These are phyloP conservation scores for Claviceps pusilla DNA, from an alignment of 2,329 filamentous ascomycete genomes.

Conservation along the genomic window DNA sequence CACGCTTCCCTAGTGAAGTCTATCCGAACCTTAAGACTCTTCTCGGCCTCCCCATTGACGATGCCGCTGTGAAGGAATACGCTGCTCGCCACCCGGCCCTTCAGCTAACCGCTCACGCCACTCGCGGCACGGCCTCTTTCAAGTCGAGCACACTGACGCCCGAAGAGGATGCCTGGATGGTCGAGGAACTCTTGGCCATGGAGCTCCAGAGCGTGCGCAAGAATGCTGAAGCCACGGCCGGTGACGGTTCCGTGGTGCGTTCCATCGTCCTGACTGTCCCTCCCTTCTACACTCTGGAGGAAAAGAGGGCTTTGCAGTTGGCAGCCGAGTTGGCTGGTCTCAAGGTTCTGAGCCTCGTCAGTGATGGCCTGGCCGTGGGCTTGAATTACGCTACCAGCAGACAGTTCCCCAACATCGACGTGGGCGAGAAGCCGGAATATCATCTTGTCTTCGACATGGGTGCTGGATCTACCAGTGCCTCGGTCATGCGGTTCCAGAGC, in stretches of 20 bases:
- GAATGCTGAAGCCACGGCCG: conserved; percentile 75
- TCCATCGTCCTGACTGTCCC: conserved; percentile 84
- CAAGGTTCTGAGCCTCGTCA: conserved; percentile 70
- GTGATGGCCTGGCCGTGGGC: conserved; percentile 81
- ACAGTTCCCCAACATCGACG: conserved; percentile 70
- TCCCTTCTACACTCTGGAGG: conserved; percentile 76
- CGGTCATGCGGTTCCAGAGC: conserved; percentile 78
- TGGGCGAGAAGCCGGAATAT: conserved; percentile 75
- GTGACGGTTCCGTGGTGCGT: conserved; percentile 55
- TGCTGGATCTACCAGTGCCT: conserved; percentile 83
- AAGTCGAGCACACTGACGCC: conserved; percentile 54
- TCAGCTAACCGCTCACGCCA: conserved; percentile 44
- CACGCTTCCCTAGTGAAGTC: conserved; percentile 81
- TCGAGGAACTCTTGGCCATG: conserved; percentile 94
- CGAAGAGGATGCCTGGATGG: conserved; percentile 53
- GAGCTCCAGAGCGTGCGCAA: conserved; percentile 79
- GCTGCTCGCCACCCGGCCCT: conserved; percentile 63
- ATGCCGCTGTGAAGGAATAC: conserved; percentile 54
- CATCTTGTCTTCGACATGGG: conserved; percentile 97
- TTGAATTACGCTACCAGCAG: conserved; percentile 88
- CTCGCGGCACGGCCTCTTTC: conserved; percentile 61
- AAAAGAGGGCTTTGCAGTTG: conserved; percentile 71
- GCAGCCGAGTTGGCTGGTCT: conserved; percentile 80
- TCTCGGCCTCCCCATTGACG: conserved; percentile 55
- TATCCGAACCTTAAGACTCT: conserved; percentile 89